These are phyloP conservation scores for Aspergillus brunneoviolaceus DNA, from an alignment of 2,329 filamentous ascomycete species.

Conservation along the genomic window DNA sequence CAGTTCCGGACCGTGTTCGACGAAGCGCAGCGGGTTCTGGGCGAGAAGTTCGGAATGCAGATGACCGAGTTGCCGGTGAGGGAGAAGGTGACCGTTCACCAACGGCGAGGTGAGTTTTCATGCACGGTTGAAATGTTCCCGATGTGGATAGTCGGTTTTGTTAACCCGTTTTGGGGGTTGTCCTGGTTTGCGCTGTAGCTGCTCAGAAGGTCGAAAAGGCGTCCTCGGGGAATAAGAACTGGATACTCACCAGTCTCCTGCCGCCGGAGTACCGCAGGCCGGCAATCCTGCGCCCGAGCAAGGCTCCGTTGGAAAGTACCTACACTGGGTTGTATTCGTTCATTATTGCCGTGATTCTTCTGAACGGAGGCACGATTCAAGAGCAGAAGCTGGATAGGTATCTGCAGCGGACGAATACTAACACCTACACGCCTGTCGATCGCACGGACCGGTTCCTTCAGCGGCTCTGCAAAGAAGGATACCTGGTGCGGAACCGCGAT, in stretches of 20 bases:
- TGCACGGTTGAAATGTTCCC: no score
- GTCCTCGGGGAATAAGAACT: conserved; percentile 62
- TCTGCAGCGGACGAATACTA: conserved; percentile 71
- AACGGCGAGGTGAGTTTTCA: conserved; percentile 65
- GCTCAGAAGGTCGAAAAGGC: conserved; percentile 48
- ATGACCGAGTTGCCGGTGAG: conserved; percentile 76
- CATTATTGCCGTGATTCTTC: conserved; percentile 71
- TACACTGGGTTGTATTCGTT: conserved; percentile 81
- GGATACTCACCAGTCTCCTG: conserved; percentile 73
- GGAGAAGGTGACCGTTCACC: conserved; percentile 78
- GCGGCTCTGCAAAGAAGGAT: conserved; percentile 76
- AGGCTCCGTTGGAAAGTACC: conserved; percentile 69
- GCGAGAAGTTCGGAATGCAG: conserved; percentile 83
- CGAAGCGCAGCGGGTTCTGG: conserved; percentile 70
- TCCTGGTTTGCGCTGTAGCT: conserved; percentile 34
- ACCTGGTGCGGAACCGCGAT: conserved; percentile 74
- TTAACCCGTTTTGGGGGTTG: not conserved
- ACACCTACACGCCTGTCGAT: conserved; percentile 70
- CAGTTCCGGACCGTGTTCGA: conserved; percentile 77
- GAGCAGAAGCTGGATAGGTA: conserved; percentile 78
- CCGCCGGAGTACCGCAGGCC: conserved; percentile 66
- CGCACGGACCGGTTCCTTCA: conserved; percentile 74
- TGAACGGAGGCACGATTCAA: conserved; percentile 70
- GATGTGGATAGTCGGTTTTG: not conserved
- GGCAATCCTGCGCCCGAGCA: conserved; percentile 66